Conservation (phyloP, 148 eudicot genomes). For the Nyssa sinensis region DNA sequence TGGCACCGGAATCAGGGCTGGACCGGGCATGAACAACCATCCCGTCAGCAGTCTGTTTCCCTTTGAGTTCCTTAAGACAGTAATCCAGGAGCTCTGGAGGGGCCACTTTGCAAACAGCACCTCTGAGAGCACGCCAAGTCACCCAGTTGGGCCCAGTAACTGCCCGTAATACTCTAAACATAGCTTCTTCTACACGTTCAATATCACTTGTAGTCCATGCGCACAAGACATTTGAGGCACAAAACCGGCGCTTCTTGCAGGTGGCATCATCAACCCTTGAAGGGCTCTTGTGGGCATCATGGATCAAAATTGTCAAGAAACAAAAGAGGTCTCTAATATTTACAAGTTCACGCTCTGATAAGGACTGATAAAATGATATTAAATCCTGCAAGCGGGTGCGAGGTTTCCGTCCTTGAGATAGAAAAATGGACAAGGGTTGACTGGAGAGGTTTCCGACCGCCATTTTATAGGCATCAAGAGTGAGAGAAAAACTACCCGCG, state of each 20-base stretch:
- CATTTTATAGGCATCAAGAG: conserved; percentile 50
- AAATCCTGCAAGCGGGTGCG: conserved; percentile 71
- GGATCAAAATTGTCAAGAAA: conserved; percentile 59
- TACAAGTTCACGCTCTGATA: conserved; percentile 72
- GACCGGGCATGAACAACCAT: conserved; percentile 56
- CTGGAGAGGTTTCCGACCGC: conserved; percentile 60
- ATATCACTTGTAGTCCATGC: conserved; percentile 65
- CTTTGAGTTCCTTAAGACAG: conserved; percentile 78
- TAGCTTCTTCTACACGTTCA: conserved; percentile 60
- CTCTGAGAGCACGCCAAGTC: conserved; percentile 77
- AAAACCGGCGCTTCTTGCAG: conserved; percentile 42
- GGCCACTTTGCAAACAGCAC: conserved; percentile 80
- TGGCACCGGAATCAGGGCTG: conserved; percentile 62
- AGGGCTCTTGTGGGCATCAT: conserved; percentile 39
- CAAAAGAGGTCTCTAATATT: conserved; percentile 65
- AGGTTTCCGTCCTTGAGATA: conserved; percentile 67
- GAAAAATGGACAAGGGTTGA: conserved; percentile 50
- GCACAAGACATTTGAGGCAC: conserved; percentile 50
- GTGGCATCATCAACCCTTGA: conserved; percentile 22
- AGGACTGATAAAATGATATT: conserved; percentile 70
- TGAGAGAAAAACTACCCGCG: conserved; percentile 74
- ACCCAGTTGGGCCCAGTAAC: conserved; percentile 74
- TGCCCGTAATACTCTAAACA: conserved; percentile 75
- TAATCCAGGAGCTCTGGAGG: conserved; percentile 75
- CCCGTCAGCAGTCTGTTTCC: conserved; percentile 63